Evolutionary conservation across 2,329 filamentous ascomycete species (phyloP).

Genomic region (Colletotrichum sp.): DNA sequence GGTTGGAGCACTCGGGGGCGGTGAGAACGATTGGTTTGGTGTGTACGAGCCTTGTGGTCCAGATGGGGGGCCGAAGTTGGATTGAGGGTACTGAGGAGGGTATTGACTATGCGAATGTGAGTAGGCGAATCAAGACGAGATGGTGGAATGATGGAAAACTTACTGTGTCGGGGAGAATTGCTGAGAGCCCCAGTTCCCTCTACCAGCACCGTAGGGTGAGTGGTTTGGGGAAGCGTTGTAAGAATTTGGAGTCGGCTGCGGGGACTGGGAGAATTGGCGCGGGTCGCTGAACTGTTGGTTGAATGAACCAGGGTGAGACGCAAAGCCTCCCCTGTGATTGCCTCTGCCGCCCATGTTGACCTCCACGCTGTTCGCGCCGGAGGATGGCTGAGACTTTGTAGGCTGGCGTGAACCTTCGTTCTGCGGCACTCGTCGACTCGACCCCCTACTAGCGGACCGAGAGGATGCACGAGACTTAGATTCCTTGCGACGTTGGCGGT

Average conservation of each 20-base stretch:
- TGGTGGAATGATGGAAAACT: background rate
- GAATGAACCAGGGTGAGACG: conserved; percentile 34
- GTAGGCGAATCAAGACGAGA: background rate
- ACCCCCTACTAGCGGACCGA: conserved; percentile 20
- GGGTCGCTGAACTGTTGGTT: conserved; percentile 36
- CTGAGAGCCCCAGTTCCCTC: conserved; percentile 56
- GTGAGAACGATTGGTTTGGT: conserved; percentile 49
- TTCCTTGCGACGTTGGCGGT: conserved; percentile 1
- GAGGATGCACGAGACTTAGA: conserved; percentile 9
- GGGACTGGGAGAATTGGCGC: conserved; percentile 61
- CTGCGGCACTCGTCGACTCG: conserved; percentile 3
- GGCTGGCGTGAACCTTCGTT: conserved; percentile 4
- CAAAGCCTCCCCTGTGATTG: conserved; percentile 33
- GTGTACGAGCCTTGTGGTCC: conserved; percentile 62
- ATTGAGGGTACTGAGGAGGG: conserved; percentile 63
- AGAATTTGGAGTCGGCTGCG: conserved; percentile 59
- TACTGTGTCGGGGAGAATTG: conserved; percentile 43
- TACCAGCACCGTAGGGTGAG: conserved; percentile 62
- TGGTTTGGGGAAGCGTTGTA: conserved; percentile 63
- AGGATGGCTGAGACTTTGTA: conserved; percentile 26
- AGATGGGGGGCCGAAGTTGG: conserved; percentile 56
- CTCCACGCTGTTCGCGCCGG: conserved; percentile 38
- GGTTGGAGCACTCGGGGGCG: conserved; percentile 61
- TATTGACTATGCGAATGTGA: conserved; percentile 57
- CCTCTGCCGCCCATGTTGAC: conserved; percentile 38